Percentiles rank a stretch among this genome's conserved stretches.
Conservation (phyloP, 257 asterid genomes). For the Gentiana dahurica region DNA sequence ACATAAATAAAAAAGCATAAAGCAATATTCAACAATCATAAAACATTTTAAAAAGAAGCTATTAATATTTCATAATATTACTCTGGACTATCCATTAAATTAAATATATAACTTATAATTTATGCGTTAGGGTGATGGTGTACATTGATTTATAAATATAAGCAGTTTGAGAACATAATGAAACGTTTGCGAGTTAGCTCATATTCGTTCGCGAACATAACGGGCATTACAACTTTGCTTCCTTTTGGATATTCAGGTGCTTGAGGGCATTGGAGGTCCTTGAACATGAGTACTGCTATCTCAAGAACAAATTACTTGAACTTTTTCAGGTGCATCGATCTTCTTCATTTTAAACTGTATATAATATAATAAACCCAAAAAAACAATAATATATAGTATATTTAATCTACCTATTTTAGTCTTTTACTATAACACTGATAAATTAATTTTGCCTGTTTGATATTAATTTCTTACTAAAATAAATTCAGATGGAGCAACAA, state of each 20-base stretch:
- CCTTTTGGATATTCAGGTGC: slow-evolving; percentile 35
- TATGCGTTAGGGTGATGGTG: no score
- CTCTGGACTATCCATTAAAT: no score
- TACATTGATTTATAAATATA: no score
- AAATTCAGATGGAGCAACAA: slow-evolving; percentile 79
- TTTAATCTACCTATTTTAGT: neutral
- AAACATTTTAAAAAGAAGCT: no score
- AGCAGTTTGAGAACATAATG: no score
- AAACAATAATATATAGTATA: neutral
- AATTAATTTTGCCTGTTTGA: neutral
- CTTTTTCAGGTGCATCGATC: slow-evolving; percentile 46
- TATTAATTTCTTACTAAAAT: no score
- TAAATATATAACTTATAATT: no score
- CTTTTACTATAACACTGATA: neutral
- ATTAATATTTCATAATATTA: no score
- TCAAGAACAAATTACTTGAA: slow-evolving; percentile 82
- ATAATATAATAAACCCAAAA: neutral
- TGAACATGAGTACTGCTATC: slow-evolving; percentile 82
- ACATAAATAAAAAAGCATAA: no score
- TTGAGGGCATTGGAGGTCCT: slow-evolving; percentile 69
- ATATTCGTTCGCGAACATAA: no score
- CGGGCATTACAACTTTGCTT: neutral
- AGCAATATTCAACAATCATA: no score
- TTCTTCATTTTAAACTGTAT: neutral
- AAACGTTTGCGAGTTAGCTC: no score